Conservation (phyloP, 2,329 filamentous ascomycete species). For the Aspergillus amoenus region DNA sequence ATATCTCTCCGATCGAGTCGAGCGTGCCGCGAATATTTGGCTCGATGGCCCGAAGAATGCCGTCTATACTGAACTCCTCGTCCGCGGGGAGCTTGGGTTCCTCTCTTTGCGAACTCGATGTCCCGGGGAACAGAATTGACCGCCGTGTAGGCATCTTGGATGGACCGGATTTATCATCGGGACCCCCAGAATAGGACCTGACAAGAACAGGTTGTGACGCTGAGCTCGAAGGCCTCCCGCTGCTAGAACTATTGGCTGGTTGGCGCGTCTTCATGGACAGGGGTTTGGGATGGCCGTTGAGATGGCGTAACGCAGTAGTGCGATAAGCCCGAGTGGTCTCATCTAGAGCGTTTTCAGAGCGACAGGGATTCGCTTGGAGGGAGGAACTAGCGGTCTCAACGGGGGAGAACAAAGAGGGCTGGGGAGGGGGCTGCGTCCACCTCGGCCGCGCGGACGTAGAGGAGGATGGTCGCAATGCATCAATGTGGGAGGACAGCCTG, state of each 20-base stretch:
- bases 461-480: slow-evolving; percentile 29
- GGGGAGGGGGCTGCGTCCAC: slow-evolving; percentile 28
- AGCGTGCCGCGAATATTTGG: slow-evolving; percentile 59
- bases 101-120: slow-evolving; percentile 22
- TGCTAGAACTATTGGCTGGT: slow-evolving; percentile 19
- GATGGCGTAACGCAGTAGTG: slow-evolving; percentile 33
- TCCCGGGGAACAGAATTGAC: slow-evolving; percentile 30
- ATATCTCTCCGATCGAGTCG: slow-evolving; percentile 63
- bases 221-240: slow-evolving; percentile 26
- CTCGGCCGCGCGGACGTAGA: slow-evolving; percentile 31
- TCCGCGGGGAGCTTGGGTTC: slow-evolving; percentile 44
- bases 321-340: slow-evolving; percentile 33
- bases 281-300: slow-evolving; percentile 28
- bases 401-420: slow-evolving; percentile 13
- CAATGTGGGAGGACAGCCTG: slow-evolving; percentile 26
- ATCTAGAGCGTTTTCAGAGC: slow-evolving; percentile 27
- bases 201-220: slow-evolving; percentile 46
- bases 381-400: slow-evolving; percentile 21
- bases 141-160: slow-evolving; percentile 35
- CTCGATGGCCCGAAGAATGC: slow-evolving; percentile 57
- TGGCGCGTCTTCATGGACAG: slow-evolving; percentile 27
- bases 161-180: slow-evolving; percentile 27
- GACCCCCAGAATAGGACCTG: slow-evolving; percentile 42
- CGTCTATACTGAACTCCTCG: slow-evolving; percentile 56
- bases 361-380: slow-evolving; percentile 24